Evolutionary conservation across 164 flowering plant genomes (phyloP).

Genomic region (Nelumbo lutea): DNA sequence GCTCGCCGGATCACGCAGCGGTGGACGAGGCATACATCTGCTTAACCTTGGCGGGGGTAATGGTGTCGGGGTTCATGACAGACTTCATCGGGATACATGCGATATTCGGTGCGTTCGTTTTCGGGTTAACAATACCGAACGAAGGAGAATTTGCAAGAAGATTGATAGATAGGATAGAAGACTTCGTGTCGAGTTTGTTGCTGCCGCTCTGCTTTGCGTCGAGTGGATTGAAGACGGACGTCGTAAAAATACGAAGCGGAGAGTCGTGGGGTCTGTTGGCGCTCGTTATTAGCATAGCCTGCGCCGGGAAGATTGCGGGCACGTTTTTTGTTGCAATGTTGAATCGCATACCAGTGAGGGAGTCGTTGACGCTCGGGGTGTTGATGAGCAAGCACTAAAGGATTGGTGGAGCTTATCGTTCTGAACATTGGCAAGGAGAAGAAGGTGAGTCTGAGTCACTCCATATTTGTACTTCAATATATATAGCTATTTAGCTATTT

Average conservation of each 20-base stretch:
- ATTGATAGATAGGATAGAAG: constrained; percentile 32
- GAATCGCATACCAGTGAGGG: constrained; percentile 43
- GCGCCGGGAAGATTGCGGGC: constrained; percentile 31
- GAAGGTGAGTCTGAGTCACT: constrained; percentile 31
- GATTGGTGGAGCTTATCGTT: constrained; percentile 38
- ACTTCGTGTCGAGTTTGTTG: constrained; percentile 31
- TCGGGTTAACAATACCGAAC: constrained; percentile 34
- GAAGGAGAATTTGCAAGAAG: constrained; percentile 22
- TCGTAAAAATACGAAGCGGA: constrained; percentile 18
- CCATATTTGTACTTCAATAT: background rate
- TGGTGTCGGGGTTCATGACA: constrained; percentile 31
- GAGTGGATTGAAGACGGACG: constrained; percentile 35
- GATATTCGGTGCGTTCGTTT: constrained; percentile 37
- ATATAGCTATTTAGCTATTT: no score
- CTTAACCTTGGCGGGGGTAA: constrained; percentile 27
- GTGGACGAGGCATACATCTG: constrained; percentile 45
- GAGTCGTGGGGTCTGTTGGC: constrained; percentile 33
- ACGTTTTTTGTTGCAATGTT: constrained; percentile 28
- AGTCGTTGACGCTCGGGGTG: constrained; percentile 48
- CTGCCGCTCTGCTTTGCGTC: constrained; percentile 37
- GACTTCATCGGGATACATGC: constrained; percentile 35
- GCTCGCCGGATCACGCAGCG: constrained; percentile 29
- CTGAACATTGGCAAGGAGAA: constrained; percentile 40
- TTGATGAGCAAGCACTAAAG: constrained; percentile 77
- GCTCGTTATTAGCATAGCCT: constrained; percentile 25